These are phyloP conservation scores for Panellus pusillus DNA, from an alignment of 768 basidiomycete genomes.

Conservation along the genomic window DNA sequence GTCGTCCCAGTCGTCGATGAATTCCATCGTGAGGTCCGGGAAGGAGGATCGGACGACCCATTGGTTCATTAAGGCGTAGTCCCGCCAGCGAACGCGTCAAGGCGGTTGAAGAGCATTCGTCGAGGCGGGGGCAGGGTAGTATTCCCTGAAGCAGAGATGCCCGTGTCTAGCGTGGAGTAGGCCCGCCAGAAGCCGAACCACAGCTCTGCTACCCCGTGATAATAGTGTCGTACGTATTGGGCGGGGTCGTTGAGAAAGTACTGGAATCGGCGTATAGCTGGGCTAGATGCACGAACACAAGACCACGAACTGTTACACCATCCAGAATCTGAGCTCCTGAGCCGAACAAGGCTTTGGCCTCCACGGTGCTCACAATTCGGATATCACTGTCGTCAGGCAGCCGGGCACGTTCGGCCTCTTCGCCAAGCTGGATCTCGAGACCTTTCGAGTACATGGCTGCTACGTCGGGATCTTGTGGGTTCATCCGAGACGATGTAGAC, in stretches of 20 bases:
- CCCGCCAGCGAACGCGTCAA: slow-evolving; percentile 84
- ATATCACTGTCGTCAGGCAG: slow-evolving; percentile 58
- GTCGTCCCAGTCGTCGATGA: slow-evolving; percentile 81
- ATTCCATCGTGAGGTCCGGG: slow-evolving; percentile 80
- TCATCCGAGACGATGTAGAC: slow-evolving; percentile 17
- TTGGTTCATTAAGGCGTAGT: slow-evolving; percentile 91
- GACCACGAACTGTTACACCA: slow-evolving; percentile 62
- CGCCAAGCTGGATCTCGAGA: slow-evolving; percentile 44
- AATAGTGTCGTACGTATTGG: slow-evolving; percentile 92
- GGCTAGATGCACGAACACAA: background rate
- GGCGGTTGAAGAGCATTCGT: slow-evolving; percentile 73
- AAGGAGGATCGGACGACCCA: slow-evolving; percentile 79
- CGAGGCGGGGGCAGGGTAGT: slow-evolving; percentile 73
- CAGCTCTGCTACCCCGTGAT: slow-evolving; percentile 91
- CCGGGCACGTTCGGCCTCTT: slow-evolving; percentile 44
- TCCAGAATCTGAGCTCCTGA: slow-evolving; percentile 70
- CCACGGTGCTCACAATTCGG: slow-evolving; percentile 64
- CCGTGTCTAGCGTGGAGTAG: slow-evolving; percentile 77
- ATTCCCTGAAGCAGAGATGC: slow-evolving; percentile 62
- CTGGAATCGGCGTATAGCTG: slow-evolving; percentile 30
- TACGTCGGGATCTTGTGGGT: slow-evolving; percentile 37
- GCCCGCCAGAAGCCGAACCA: slow-evolving; percentile 93
- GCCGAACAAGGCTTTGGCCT: slow-evolving; percentile 72
- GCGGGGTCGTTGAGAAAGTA: slow-evolving; percentile 83
- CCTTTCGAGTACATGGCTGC: slow-evolving; percentile 54